phyloP scores from a whole-genome alignment of 441 rosid genomes.

The Pelargonium myrrhifolium region DNA sequence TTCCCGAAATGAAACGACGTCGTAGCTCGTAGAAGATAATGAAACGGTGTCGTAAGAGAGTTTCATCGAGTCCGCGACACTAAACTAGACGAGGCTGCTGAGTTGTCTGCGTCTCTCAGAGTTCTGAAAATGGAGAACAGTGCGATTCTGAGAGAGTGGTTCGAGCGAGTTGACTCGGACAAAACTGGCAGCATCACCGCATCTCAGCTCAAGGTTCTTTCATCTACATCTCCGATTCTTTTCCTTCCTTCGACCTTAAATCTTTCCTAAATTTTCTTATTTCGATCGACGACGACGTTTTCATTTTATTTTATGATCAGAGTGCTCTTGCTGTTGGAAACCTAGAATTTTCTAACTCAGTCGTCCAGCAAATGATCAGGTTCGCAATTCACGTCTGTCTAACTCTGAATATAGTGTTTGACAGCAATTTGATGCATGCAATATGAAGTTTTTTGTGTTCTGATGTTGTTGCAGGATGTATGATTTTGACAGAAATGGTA shows the following conservation, averaged over 20 bases:
- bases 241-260: background rate
- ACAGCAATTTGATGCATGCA: background rate
- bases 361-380: constrained; percentile 73
- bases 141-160: constrained; percentile 48
- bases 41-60: too few relatives aligned
- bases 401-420: background rate
- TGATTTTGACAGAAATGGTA: constrained; percentile 62
- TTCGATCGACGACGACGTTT: background rate
- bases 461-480: constrained; percentile 40
- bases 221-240: background rate
- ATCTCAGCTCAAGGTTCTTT: constrained; percentile 49
- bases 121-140: constrained; percentile 35
- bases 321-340: constrained; percentile 52
- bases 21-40: too few relatives aligned
- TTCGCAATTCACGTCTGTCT: constrained; percentile 7
- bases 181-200: constrained; percentile 52
- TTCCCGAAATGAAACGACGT: too few relatives aligned
- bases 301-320: constrained; percentile 23
- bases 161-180: constrained; percentile 57
- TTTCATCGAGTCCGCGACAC: too few relatives aligned
- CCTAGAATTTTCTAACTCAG: constrained; percentile 46
- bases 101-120: too few relatives aligned
- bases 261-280: background rate
- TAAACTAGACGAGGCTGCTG: too few relatives aligned
- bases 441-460: background rate